Evolutionary conservation across 2,329 filamentous ascomycete species (phyloP), one percentile per base, ranked within the genome.

Genomic region (Leptographium flavum): DNA sequence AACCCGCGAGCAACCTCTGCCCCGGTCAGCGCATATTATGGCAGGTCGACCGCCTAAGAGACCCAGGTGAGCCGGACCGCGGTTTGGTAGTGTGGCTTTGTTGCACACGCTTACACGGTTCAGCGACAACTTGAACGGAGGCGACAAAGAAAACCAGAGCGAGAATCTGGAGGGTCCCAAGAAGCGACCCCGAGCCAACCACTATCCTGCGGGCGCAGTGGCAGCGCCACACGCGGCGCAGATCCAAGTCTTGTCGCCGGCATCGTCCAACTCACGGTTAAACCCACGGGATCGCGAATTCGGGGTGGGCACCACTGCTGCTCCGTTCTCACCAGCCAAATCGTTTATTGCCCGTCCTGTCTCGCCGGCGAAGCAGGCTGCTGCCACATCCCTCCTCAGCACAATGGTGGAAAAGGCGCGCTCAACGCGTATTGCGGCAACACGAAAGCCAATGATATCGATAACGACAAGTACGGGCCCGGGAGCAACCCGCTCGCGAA

Each of bases 81-180:
- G 23, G 10, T 27, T 17, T 19, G 17, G 15, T 25, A 4, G 7
- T 27, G 23, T 5, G 15, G n/a, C 23, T 22, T 15, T 9, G 8
- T 30, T 39, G 10, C 9, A 15, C 23, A 25, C 10, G 9, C 32
- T 28, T 17, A 19, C 25, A 6, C n/a, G 39, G 19, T 8, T 19
- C 42, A 88, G 83, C 58, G 71, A 77, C 53, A 75, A 79, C 47
- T 74, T 81, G 36, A 68, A 70, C 23, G 71, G 71, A 45, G 70
- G 70, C 25, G 81, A 90, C 63, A 92, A 93, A 62, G 86, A 93
- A 58, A 93, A 92, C 56, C 75, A 76, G 40, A 63, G 70, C 38
- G 68, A 67, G 10, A 21, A 63, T 49, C 63, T 66, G 49, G 74
- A 81, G 21, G 80, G 80, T 52, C 76, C 81, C 3, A 90, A 90